phyloP scores from a whole-genome alignment of 306 rosid species.

The Pachyrhizus erosus region DNA sequence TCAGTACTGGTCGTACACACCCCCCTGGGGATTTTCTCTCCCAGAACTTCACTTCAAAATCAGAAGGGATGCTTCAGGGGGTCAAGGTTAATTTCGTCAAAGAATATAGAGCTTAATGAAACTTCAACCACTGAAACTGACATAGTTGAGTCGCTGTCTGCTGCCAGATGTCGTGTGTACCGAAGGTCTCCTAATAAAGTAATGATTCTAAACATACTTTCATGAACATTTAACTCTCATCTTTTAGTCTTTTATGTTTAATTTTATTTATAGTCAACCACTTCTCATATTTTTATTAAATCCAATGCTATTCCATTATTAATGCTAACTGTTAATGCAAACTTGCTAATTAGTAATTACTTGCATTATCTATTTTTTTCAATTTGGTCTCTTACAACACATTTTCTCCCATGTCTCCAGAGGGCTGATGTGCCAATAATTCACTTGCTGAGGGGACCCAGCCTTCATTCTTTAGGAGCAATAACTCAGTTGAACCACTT shows the following conservation, averaged over 20 bases:
- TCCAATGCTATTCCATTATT: slow-evolving; percentile 29
- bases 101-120: slow-evolving; percentile 62
- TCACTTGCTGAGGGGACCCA: slow-evolving; percentile 76
- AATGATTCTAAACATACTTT: slow-evolving; percentile 19
- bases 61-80: slow-evolving; percentile 82
- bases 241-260: background rate
- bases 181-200: slow-evolving; percentile 71
- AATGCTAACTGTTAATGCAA: slow-evolving; percentile 17
- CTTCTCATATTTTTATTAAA: slow-evolving; percentile 19
- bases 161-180: slow-evolving; percentile 79
- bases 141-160: slow-evolving; percentile 67
- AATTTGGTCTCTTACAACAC: slow-evolving; percentile 31
- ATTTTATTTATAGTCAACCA: slow-evolving; percentile 8
- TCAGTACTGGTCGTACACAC: slow-evolving; percentile 79
- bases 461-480: slow-evolving; percentile 71
- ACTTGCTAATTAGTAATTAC: background rate
- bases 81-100: slow-evolving; percentile 76
- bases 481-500: slow-evolving; percentile 59
- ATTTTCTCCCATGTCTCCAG: slow-evolving; percentile 55
- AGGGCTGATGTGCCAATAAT: slow-evolving; percentile 64
- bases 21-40: slow-evolving; percentile 74
- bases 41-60: slow-evolving; percentile 69
- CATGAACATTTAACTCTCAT: background rate
- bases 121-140: slow-evolving; percentile 62
- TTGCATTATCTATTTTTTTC: background rate